Base-by-base conservation (phyloP, 2,329 filamentous ascomycete genomes). In the Phaeosphaeria sp. region DNA sequence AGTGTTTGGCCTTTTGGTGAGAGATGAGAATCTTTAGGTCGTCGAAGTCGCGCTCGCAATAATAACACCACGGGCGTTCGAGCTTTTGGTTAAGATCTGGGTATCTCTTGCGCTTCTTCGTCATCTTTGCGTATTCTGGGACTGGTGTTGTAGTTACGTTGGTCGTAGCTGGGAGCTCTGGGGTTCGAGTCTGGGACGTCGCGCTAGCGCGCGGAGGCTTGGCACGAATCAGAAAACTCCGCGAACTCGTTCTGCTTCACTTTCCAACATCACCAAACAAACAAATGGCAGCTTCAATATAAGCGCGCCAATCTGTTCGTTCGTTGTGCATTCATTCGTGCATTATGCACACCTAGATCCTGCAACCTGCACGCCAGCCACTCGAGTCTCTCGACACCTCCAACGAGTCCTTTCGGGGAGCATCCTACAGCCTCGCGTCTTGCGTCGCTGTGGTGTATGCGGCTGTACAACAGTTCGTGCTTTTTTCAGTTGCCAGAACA, bases 1-100 rank as follows among this genome's bases (percentile, higher is more conserved):
- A 98, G 79, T 99, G 95, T 80, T 98, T 98, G n/a, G 94, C 93
- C 77, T 97, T 98, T 75, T 98, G 95, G 78, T 99, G 95, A 56
- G 91, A 93, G 68, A 97, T 96, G 64, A 99, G 88, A 68, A 98
- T 93, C 83, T 97, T 97, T 47, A 97, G 79, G 77, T 99, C 95
- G 78, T 98, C 93, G 76, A 98, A 99, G 80, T 98, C 94, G 81
- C 94, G 91, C 80, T 99, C 95, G 89, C 95, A 99, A 83, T 99
- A 99, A 81, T 97, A 99, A 82, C 95, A 99, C 93, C 93, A 98
- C 49, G 94, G 91, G 56, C 93, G 90, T 66, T 84, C 82, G 61
- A 99, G 86, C 68, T 97, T 84, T 80, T 98, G 93, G 81, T 98
- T 91, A 67, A 97, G 83, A 71, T 93, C 88, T 63, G 92, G 91